phyloP scores from a whole-genome alignment of 176 grass and related monocot genomes.

The Otatea glauca region DNA sequence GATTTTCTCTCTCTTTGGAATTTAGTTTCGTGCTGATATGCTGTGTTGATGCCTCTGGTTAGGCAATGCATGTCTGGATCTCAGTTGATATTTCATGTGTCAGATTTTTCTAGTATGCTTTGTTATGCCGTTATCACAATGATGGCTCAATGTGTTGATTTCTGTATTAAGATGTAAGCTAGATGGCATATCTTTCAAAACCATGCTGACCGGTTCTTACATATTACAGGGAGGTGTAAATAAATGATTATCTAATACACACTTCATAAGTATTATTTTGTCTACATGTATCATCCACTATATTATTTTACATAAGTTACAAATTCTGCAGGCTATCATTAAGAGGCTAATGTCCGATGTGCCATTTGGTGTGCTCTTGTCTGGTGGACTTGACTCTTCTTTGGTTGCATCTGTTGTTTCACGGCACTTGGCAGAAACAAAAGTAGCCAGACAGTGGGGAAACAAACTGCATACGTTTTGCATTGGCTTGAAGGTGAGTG shows the following conservation, averaged over 20 bases:
- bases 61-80: conserved; percentile 6
- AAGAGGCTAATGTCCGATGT: conserved; percentile 99
- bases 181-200: conserved; percentile 8
- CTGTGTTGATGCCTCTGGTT: conserved; percentile 25
- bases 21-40: conserved; percentile 33
- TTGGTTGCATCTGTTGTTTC: conserved; percentile 93
- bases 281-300: neutral
- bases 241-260: neutral
- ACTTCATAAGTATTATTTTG: neutral
- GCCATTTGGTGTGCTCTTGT: conserved; percentile 98
- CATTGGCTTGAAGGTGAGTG: conserved; percentile 84
- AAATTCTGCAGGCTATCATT: conserved; percentile 65
- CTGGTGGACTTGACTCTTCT: conserved; percentile 96
- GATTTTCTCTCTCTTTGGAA: neutral
- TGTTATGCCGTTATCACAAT: neutral
- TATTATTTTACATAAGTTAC: neutral
- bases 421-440: conserved; percentile 68
- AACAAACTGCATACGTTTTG: conserved; percentile 94
- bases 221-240: neutral
- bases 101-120: neutral
- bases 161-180: conserved; percentile 13
- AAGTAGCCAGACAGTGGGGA: conserved; percentile 86
- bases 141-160: neutral
- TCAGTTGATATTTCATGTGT: conserved; percentile 14
- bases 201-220: neutral